Conservation (phyloP, 495 filamentous ascomycete genomes). For the Annulohypoxylon moriforme region DNA sequence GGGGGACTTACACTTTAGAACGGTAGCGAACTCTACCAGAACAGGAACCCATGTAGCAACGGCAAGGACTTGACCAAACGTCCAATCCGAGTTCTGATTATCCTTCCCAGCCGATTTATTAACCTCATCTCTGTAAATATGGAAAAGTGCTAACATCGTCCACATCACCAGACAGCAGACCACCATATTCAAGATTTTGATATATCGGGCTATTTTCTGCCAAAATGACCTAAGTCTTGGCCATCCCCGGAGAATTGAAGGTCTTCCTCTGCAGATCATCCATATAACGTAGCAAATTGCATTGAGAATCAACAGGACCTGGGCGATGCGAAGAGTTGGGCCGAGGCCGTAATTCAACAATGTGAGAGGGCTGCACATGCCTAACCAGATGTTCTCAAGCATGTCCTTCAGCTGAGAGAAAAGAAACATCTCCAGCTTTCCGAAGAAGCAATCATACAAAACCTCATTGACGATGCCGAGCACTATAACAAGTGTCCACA, state of each 20-base stretch:
- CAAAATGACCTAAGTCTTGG: conserved; percentile 1
- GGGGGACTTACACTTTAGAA: conserved; percentile 15
- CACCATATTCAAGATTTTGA: neutral
- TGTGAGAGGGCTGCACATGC: neutral
- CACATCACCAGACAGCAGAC: conserved; percentile 25
- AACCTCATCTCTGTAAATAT: conserved; percentile 5
- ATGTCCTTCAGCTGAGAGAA: neutral
- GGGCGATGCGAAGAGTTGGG: conserved; percentile 8
- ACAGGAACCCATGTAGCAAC: conserved; percentile 27
- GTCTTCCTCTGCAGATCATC: neutral
- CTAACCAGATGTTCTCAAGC: conserved; percentile 10
- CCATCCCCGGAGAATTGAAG: neutral
- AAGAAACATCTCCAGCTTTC: neutral
- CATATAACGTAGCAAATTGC: conserved; percentile 13
- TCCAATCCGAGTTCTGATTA: conserved; percentile 29
- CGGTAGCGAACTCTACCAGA: conserved; percentile 16
- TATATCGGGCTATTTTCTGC: neutral
- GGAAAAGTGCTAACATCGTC: conserved; percentile 26
- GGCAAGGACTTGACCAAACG: conserved; percentile 30
- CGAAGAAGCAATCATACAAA: conserved; percentile 9
- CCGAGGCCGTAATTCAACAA: neutral
- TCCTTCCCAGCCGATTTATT: conserved; percentile 8
- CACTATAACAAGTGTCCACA: conserved; percentile 14
- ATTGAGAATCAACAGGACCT: conserved; percentile 16
- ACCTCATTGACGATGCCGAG: conserved; percentile 17